Base-by-base conservation (phyloP, 495 filamentous ascomycete genomes). In the Talaromyces adpressus region DNA sequence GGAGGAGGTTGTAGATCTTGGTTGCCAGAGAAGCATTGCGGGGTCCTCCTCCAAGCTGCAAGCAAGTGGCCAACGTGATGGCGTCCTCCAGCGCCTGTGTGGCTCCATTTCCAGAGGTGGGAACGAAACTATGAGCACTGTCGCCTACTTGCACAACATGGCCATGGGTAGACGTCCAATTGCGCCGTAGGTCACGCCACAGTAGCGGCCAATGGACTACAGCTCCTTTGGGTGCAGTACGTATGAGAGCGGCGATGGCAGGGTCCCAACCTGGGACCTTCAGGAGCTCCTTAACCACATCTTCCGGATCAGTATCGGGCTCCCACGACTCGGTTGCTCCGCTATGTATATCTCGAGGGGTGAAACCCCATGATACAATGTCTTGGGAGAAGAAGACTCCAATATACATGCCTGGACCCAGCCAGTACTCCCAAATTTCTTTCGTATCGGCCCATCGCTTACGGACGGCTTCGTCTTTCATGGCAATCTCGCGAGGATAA, bases 1-100 rank as follows among this genome's bases (percentile, higher is more conserved):
- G 49, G 6, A 52, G 8, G 6, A 52, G 66, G 77, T 80, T 61
- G 83, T 85, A 56, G 82, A 75, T 36, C 79, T 72, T 51, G 83
- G 71, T 41, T 80, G 78, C 62, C 1, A 66, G 61, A 4, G 67
- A 36, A 1, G 86, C 69, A 60, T 81, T 78, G 0, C 64, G 72
- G 65, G 84, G 84, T 1, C 85, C 85, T 7, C 75, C 83, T 18
- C 9, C 63, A 27, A 79, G 70, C 65, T 79, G 75, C 60, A 92
- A 74, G 60, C 84, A 87, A 4, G 85, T 79, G 5, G 88, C 88
- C 7, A 91, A 69, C 2, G 84, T 85, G 1, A 84, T 82, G 2
- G 83, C 89, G 69, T 91, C 89, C 67, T 92, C 89, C 63, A 91
- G 85, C 0, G 88, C 85, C 66, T 89, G 85, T 34, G 83, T 88